phyloP scores from a whole-genome alignment of 192 early-diverging fungal genomes.

The Chytriomyces sp. region DNA sequence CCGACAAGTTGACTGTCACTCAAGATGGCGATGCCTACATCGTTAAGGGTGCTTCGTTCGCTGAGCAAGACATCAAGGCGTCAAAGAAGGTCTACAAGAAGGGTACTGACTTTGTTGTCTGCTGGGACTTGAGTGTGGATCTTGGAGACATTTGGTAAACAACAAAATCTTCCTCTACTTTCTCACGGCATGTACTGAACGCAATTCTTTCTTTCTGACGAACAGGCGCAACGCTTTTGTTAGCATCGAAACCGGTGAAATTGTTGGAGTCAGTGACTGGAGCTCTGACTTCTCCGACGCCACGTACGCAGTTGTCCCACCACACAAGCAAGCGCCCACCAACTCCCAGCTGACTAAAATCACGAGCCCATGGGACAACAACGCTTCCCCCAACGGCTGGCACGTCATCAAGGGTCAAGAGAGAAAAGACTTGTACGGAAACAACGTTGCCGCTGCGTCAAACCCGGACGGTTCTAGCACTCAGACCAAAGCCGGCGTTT shows the following conservation, averaged over 20 bases:
- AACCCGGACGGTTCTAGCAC: too few species aligned
- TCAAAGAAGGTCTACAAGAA: constrained; percentile 30
- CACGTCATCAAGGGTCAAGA: too few species aligned
- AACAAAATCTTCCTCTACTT: not conserved
- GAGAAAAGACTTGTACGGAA: too few species aligned
- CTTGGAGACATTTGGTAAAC: not conserved
- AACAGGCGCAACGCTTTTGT: constrained; percentile 12
- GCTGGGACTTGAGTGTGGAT: constrained; percentile 30
- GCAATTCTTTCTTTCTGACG: not conserved
- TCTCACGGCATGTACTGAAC: not conserved
- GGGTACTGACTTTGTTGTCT: constrained; percentile 8
- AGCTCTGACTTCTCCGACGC: not conserved
- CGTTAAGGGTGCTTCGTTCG: constrained; percentile 18
- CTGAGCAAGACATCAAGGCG: not conserved
- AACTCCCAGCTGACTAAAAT: not conserved
- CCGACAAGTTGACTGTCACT: constrained; percentile 22
- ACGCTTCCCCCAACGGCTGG: too few species aligned
- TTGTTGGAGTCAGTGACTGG: constrained; percentile 3
- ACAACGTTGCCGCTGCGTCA: too few species aligned
- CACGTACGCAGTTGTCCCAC: too few species aligned
- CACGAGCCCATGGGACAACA: not conserved
- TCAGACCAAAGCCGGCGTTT: not conserved
- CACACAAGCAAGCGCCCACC: too few species aligned
- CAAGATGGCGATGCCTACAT: not conserved
- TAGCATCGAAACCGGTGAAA: constrained; percentile 3